Conservation (phyloP, 768 basidiomycete species). For the Tubosaeta sp. region DNA sequence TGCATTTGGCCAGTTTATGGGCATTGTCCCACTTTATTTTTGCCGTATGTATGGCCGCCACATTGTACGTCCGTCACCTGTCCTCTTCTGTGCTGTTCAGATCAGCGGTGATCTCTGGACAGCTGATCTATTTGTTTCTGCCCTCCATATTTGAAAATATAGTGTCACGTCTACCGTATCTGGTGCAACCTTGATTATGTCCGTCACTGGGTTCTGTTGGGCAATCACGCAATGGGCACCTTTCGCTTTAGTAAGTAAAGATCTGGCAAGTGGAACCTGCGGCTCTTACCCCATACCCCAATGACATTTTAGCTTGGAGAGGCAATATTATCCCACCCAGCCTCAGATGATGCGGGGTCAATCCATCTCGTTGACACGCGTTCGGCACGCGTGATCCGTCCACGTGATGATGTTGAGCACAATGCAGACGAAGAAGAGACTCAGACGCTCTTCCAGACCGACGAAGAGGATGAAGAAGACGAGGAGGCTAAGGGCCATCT, state of each 20-base stretch:
- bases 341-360: conserved; percentile 30
- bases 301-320: conserved; percentile 62
- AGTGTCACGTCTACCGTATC: conserved; percentile 70
- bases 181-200: conserved; percentile 72
- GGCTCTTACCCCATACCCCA: conserved; percentile 18
- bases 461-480: conserved; percentile 22
- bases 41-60: conserved; percentile 71
- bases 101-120: conserved; percentile 11
- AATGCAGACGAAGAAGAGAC: conserved; percentile 26
- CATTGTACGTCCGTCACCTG: conserved; percentile 56
- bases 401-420: conserved; percentile 15
- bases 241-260: conserved; percentile 67
- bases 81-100: conserved; percentile 2
- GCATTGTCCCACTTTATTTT: conserved; percentile 72
- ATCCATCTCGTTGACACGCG: conserved; percentile 39
- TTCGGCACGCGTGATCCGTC: conserved; percentile 9
- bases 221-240: conserved; percentile 92
- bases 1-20: conserved; percentile 74
- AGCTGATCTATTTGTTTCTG: conserved; percentile 8
- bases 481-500: conserved; percentile 1
- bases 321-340: conserved; percentile 71
- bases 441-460: conserved; percentile 16
- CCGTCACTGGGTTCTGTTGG: conserved; percentile 87
- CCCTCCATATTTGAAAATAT: conserved; percentile 8
- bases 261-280: not conserved